These are phyloP conservation scores for Ceratocystis albifundus DNA, from an alignment of 2,329 filamentous ascomycete species.

Conservation along the genomic window DNA sequence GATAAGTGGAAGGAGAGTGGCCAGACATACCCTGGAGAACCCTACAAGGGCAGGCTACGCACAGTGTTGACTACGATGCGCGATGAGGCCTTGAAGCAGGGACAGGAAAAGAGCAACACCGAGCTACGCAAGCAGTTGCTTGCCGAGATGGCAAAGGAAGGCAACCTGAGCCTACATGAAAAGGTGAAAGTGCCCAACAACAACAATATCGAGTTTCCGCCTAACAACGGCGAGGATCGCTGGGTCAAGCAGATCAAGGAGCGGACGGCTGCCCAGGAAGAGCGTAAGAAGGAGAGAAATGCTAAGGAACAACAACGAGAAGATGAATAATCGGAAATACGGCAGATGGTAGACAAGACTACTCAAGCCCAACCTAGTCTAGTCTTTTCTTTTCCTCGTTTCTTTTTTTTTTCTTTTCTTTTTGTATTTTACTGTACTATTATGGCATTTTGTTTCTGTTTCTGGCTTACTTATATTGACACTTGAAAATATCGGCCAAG, in stretches of 20 bases:
- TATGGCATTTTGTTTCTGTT: slow-evolving; percentile 9
- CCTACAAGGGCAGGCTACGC: slow-evolving; percentile 39
- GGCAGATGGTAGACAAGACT: background rate
- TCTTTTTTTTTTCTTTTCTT: background rate
- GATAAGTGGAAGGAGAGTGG: slow-evolving; percentile 42
- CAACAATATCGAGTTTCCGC: slow-evolving; percentile 33
- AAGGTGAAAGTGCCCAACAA: slow-evolving; percentile 33
- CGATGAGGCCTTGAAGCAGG: slow-evolving; percentile 30
- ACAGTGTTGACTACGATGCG: slow-evolving; percentile 33
- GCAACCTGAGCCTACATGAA: slow-evolving; percentile 20
- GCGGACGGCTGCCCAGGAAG: background rate
- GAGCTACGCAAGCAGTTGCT: slow-evolving; percentile 29
- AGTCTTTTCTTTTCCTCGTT: background rate
- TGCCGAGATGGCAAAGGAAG: slow-evolving; percentile 24
- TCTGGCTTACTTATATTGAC: background rate
- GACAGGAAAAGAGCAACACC: slow-evolving; percentile 26
- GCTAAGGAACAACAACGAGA: slow-evolving; percentile 20
- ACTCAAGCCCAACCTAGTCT: background rate
- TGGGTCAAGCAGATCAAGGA: slow-evolving; percentile 11
- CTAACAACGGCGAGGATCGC: slow-evolving; percentile 20
- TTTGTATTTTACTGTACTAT: slow-evolving; percentile 17
- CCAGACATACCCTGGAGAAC: slow-evolving; percentile 42
- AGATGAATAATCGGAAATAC: background rate
- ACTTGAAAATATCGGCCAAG: background rate
- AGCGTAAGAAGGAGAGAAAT: slow-evolving; percentile 23